These are phyloP conservation scores for Scheffersomyces titani DNA, from an alignment of 1,139 yeast species.

Conservation along the genomic window DNA sequence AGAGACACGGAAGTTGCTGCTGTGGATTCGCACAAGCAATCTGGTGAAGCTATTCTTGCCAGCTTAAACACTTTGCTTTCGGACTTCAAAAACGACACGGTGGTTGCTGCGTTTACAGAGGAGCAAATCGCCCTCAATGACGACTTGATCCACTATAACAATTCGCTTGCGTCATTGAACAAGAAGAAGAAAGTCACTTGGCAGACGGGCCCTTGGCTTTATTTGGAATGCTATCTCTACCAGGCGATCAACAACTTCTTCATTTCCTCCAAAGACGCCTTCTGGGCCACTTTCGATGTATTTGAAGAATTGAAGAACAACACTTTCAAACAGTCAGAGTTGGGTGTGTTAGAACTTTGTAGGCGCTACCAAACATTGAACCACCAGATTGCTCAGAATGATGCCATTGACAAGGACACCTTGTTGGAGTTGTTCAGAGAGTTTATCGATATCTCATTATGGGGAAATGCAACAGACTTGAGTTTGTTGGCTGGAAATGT, in stretches of 20 bases:
- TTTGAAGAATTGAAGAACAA: slow-evolving; percentile 69
- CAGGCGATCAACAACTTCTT: slow-evolving; percentile 58
- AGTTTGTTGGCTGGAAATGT: slow-evolving; percentile 84
- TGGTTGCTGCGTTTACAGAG: slow-evolving; percentile 43
- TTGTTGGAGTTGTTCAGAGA: slow-evolving; percentile 67
- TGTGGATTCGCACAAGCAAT: slow-evolving; percentile 17
- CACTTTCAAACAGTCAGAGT: slow-evolving; percentile 72
- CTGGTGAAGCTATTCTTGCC: slow-evolving; percentile 33
- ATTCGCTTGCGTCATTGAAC: slow-evolving; percentile 33
- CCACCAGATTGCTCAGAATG: slow-evolving; percentile 36
- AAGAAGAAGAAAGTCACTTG: slow-evolving; percentile 50
- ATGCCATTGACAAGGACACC: slow-evolving; percentile 40
- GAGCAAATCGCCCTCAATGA: slow-evolving; percentile 40
- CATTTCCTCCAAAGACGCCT: slow-evolving; percentile 22
- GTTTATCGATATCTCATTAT: slow-evolving; percentile 81
- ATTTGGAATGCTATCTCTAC: slow-evolving; percentile 82
- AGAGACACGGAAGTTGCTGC: slow-evolving; percentile 49
- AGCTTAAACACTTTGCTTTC: slow-evolving; percentile 42
- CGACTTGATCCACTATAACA: slow-evolving; percentile 54
- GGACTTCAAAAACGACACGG: slow-evolving; percentile 40
- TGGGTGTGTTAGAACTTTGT: slow-evolving; percentile 83
- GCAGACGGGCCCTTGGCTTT: slow-evolving; percentile 93
- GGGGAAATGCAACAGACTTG: slow-evolving; percentile 98
- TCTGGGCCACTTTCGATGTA: slow-evolving; percentile 68
- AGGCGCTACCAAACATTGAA: slow-evolving; percentile 51